Percentiles rank a stretch among this genome's conserved stretches.
These are phyloP conservation scores for Phymatotrichopsis omnivora DNA, from an alignment of 2,329 filamentous ascomycete genomes.

Conservation along the genomic window DNA sequence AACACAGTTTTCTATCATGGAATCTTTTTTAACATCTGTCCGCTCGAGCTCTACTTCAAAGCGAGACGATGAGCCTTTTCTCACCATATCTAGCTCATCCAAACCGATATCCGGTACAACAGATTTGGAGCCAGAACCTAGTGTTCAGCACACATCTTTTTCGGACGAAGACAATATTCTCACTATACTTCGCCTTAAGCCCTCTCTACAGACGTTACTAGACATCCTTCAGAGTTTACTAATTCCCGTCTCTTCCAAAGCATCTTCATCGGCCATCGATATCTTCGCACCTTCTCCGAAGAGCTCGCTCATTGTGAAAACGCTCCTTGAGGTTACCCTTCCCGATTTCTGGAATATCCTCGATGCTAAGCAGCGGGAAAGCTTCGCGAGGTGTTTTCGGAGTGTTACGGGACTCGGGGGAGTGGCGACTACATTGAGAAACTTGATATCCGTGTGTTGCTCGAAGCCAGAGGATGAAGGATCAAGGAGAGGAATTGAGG, in stretches of 20 bases:
- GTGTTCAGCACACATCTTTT: conserved; percentile 7
- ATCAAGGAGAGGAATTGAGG: conserved; percentile 32
- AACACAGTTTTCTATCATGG: conserved; percentile 7
- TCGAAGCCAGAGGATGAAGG: conserved; percentile 30
- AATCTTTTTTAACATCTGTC: background rate
- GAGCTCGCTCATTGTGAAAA: conserved; percentile 55
- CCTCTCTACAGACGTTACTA: conserved; percentile 13
- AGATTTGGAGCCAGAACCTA: no score
- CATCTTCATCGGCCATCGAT: conserved; percentile 2
- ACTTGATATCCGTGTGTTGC: conserved; percentile 11
- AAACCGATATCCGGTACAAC: background rate
- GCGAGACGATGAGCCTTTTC: conserved; percentile 1
- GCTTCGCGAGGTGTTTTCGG: conserved; percentile 55
- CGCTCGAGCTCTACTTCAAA: background rate
- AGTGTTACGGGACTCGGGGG: conserved; percentile 71
- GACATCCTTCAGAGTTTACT: conserved; percentile 10
- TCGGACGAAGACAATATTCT: conserved; percentile 15
- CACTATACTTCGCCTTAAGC: conserved; percentile 15
- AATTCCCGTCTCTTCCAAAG: background rate
- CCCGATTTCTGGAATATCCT: conserved; percentile 72
- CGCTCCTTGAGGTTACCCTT: conserved; percentile 61
- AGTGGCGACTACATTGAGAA: conserved; percentile 57
- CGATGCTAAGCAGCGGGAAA: conserved; percentile 40
- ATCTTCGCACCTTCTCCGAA: conserved; percentile 14
- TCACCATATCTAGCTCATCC: background rate